Percentiles rank a stretch among this genome's conserved stretches.
These are phyloP conservation scores for Tilletia setariae DNA, from an alignment of 1,284 basidiomycete genomes.

Conservation along the genomic window DNA sequence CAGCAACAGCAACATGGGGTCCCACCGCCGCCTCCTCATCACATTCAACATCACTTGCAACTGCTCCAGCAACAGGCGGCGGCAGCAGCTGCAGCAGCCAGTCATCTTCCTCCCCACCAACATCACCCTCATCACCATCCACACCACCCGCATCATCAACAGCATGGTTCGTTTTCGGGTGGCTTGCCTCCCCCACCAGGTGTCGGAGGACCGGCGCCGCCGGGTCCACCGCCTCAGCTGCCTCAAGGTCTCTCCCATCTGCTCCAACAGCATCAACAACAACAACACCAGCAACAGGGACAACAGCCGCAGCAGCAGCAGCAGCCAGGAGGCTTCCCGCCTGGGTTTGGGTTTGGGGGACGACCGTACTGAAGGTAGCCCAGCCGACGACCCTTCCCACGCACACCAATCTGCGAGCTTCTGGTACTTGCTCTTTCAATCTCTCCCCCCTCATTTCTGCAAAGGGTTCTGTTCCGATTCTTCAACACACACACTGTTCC, in stretches of 20 bases:
- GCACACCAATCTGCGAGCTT: too few species aligned
- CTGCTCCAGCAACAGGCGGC: not conserved
- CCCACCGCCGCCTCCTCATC: conserved; percentile 10
- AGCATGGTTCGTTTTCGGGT: not conserved
- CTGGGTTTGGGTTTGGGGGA: not conserved
- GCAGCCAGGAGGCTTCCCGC: not conserved
- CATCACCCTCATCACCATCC: not conserved
- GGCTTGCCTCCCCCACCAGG: too few species aligned
- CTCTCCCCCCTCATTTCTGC: too few species aligned
- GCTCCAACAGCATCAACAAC: conserved; percentile 5
- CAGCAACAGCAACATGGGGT: conserved; percentile 16
- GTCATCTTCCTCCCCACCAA: not conserved
- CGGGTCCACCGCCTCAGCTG: not conserved
- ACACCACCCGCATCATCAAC: not conserved
- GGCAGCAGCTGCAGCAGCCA: not conserved
- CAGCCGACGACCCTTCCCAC: too few species aligned
- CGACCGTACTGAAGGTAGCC: too few species aligned
- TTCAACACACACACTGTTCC: too few species aligned
- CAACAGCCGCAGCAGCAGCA: not conserved
- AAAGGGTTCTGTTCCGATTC: too few species aligned
- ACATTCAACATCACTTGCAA: conserved; percentile 18
- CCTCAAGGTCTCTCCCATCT: not conserved
- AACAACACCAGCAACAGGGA: not conserved
- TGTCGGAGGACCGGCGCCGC: not conserved
- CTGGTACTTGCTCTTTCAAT: too few species aligned